Base-by-base conservation (phyloP, 2,329 filamentous ascomycete genomes). In the Gnomoniopsis smithogilvyi region DNA sequence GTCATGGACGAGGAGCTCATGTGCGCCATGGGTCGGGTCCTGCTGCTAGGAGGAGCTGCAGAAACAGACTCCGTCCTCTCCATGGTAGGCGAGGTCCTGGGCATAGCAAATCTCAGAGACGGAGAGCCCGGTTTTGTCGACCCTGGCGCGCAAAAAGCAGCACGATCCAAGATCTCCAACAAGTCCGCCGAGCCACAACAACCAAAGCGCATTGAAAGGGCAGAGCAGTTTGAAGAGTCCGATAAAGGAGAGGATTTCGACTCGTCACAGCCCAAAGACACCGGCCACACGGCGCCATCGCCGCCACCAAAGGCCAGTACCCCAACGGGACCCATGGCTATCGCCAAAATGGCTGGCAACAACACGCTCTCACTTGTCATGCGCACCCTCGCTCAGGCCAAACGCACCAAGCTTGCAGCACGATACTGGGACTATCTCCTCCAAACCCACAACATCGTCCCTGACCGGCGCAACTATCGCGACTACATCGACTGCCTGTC, bases 61-160 rank as follows among this genome's bases (percentile, higher is more conserved):
- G 87, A 95, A 65, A 87, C 82, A 72, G 84, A 89, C 62, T 85
- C 91, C 66, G 78, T 96, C 2, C 80, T 96, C 22, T 83, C 84
- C 43, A 77, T 97, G 21, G 74, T 96, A n/a, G 82, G 92, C 64
- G 88, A 96, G 73, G 90, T 92, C 1, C 93, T 94, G 85, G 82
- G 85, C 50, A 82, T 96, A 46, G 84, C 88, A 36, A 83, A 85
- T 54, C 69, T 76, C 64, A 78, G 72, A 65, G 60, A 62, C 30
- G 38, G 55, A 14, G 50, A 62, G 22, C 46, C 38, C 24, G 59
- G 58, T 33, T 34, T 53, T 12, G 22, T 48, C 26, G 26, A 43
- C 26, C 51, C 56, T 34, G 47, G n/a, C 24, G 24, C 55, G 38
- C 56, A 22, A 17, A 54, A 56, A 34, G 26, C 41, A 51, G 17